These are phyloP conservation scores for Pseudophaeomoniella oleicola DNA, from an alignment of 2,329 filamentous ascomycete genomes.

Conservation along the genomic window DNA sequence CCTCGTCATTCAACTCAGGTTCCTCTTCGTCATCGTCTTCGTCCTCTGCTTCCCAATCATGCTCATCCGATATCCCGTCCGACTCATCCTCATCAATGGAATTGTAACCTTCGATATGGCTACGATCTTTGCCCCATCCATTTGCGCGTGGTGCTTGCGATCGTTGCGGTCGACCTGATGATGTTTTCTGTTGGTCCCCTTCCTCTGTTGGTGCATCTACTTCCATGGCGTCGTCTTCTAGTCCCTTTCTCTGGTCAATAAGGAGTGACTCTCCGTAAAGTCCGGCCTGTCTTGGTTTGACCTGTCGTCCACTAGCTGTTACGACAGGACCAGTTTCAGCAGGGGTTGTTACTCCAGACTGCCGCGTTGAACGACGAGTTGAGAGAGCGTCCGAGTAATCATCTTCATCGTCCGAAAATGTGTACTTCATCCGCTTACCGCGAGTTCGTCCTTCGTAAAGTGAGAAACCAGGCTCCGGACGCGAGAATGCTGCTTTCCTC, in stretches of 20 bases:
- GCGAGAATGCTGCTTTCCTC: slow-evolving; percentile 73
- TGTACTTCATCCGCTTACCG: slow-evolving; percentile 93
- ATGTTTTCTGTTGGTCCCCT: slow-evolving; percentile 19
- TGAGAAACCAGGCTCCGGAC: slow-evolving; percentile 79
- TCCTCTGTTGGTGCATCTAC: slow-evolving; percentile 28
- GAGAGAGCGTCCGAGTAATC: slow-evolving; percentile 52
- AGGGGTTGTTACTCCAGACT: slow-evolving; percentile 60
- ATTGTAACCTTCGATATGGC: slow-evolving; percentile 39
- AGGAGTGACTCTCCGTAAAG: slow-evolving; percentile 41
- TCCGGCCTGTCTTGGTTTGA: slow-evolving; percentile 42
- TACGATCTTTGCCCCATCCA: slow-evolving; percentile 19
- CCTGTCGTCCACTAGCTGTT: slow-evolving; percentile 78
- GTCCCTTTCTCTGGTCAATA: slow-evolving; percentile 30
- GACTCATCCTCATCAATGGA: slow-evolving; percentile 52
- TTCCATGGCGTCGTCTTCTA: slow-evolving; percentile 24
- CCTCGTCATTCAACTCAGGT: slow-evolving; percentile 26
- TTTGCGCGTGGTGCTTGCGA: slow-evolving; percentile 9
- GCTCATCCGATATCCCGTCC: slow-evolving; percentile 41
- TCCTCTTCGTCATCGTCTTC: slow-evolving; percentile 54
- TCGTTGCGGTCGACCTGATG: slow-evolving; percentile 27
- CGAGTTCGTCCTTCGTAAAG: slow-evolving; percentile 92
- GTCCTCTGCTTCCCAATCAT: slow-evolving; percentile 62
- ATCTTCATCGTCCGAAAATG: slow-evolving; percentile 79
- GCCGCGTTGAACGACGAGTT: slow-evolving; percentile 47
- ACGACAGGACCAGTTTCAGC: slow-evolving; percentile 51